phyloP scores from a whole-genome alignment of 805 yeast genomes.

The Suhomyces canberraensis region DNA sequence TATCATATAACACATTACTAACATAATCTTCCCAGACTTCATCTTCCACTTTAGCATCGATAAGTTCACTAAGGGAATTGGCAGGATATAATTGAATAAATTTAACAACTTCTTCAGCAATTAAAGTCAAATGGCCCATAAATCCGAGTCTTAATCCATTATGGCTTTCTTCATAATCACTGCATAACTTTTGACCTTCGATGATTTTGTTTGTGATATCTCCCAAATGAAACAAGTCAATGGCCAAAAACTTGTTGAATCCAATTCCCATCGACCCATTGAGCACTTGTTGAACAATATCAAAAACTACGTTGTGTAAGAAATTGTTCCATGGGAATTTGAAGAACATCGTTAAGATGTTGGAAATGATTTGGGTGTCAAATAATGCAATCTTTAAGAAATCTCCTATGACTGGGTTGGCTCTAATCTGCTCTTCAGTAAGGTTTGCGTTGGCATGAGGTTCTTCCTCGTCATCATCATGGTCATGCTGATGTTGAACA shows the following conservation, averaged over 20 bases:
- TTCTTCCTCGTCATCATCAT: conserved; percentile 35
- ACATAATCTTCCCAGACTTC: conserved; percentile 79
- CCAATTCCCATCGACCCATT: conserved; percentile 49
- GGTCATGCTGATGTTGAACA: conserved; percentile 18
- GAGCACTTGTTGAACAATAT: conserved; percentile 45
- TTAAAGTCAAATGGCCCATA: conserved; percentile 31
- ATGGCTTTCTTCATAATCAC: conserved; percentile 23
- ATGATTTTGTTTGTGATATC: conserved; percentile 41
- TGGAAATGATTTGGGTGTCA: conserved; percentile 43
- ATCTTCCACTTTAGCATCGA: conserved; percentile 37
- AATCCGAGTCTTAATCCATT: conserved; percentile 27
- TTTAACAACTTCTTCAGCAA: conserved; percentile 31
- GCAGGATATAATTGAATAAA: conserved; percentile 33
- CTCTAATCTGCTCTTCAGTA: conserved; percentile 41
- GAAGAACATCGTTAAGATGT: conserved; percentile 43
- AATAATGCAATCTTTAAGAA: conserved; percentile 38
- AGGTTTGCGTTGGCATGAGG: conserved; percentile 44
- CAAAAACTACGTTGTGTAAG: conserved; percentile 46
- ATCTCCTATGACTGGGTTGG: conserved; percentile 44
- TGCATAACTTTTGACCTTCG: conserved; percentile 42
- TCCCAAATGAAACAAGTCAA: conserved; percentile 57
- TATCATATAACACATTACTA: conserved; percentile 75
- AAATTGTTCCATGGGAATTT: conserved; percentile 48
- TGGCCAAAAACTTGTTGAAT: conserved; percentile 44
- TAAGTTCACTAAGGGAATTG: conserved; percentile 33